Percentiles rank a stretch among this genome's conserved stretches.
Conservation (phyloP, 202 grass and related monocot species). For the Tripidium arundinaceum region DNA sequence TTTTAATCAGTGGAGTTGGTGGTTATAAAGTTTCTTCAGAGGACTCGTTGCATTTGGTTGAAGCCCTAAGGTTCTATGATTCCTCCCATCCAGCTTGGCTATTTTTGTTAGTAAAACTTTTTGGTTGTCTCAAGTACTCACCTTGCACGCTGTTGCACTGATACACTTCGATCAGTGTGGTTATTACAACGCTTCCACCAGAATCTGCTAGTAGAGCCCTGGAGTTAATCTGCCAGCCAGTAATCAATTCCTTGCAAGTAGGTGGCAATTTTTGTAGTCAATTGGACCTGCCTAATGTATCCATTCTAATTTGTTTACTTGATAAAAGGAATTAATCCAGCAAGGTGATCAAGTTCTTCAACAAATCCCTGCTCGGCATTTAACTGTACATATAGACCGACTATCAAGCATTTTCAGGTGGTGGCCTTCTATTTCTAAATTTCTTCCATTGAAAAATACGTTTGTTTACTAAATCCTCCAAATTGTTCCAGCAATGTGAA, state of each 20-base stretch:
- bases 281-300: not conserved
- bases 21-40: constrained; percentile 98
- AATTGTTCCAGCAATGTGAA: constrained; percentile 75
- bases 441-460: constrained; percentile 9
- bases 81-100: constrained; percentile 13
- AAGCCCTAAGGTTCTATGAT: constrained; percentile 84
- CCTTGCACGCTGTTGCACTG: constrained; percentile 25
- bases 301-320: constrained; percentile 30
- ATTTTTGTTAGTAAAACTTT: constrained; percentile 26
- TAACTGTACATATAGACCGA: constrained; percentile 85
- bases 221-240: constrained; percentile 86
- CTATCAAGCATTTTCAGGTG: constrained; percentile 98
- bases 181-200: constrained; percentile 70
- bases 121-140: constrained; percentile 16
- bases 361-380: constrained; percentile 73
- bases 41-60: constrained; percentile 95
- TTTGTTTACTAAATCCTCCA: constrained; percentile 33
- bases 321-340: constrained; percentile 74
- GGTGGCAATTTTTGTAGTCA: constrained; percentile 10
- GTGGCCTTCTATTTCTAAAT: constrained; percentile 25
- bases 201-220: constrained; percentile 82
- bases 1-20: constrained; percentile 89
- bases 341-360: constrained; percentile 72
- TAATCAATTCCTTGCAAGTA: constrained; percentile 79
- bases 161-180: constrained; percentile 46